These are phyloP conservation scores for Apiotrichum porosum DNA, from an alignment of 1,284 basidiomycete genomes.

Conservation along the genomic window DNA sequence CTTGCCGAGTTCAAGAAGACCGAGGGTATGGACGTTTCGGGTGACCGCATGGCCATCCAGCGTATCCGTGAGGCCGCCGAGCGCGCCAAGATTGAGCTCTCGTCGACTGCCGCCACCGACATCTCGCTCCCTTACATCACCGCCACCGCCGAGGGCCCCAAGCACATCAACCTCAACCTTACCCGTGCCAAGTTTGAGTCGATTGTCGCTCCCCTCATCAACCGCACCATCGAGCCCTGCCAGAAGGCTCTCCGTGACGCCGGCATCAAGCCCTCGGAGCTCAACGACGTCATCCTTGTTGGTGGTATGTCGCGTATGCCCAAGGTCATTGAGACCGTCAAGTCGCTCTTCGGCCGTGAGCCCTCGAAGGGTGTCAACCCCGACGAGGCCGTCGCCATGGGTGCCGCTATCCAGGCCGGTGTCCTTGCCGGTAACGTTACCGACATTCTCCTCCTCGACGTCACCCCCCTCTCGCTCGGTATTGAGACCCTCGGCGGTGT, in stretches of 20 bases:
- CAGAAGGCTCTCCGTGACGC: slow-evolving; percentile 92
- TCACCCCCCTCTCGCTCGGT: slow-evolving; percentile 68
- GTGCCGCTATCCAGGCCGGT: slow-evolving; percentile 90
- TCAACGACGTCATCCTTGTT: slow-evolving; percentile 95
- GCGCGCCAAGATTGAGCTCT: slow-evolving; percentile 98
- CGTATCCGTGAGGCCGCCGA: slow-evolving; percentile 98
- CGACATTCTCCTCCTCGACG: slow-evolving; percentile 92
- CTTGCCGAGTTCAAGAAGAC: slow-evolving; percentile 93
- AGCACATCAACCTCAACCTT: slow-evolving; percentile 92
- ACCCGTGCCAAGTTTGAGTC: slow-evolving; percentile 84
- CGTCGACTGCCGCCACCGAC: slow-evolving; percentile 88
- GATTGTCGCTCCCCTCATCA: slow-evolving; percentile 75
- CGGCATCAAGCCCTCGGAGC: slow-evolving; percentile 83
- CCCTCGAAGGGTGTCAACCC: slow-evolving; percentile 98
- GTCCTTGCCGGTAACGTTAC: slow-evolving; percentile 94
- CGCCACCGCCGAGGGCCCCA: slow-evolving; percentile 86
- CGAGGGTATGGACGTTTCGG: slow-evolving; percentile 70
- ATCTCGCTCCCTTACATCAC: slow-evolving; percentile 97
- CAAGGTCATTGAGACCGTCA: slow-evolving; percentile 88
- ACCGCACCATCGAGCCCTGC: slow-evolving; percentile 92
- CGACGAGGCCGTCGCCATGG: slow-evolving; percentile 89
- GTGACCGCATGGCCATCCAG: slow-evolving; percentile 96
- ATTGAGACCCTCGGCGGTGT: slow-evolving; percentile 98
- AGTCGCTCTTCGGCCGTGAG: slow-evolving; percentile 85
- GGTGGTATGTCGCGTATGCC: slow-evolving; percentile 99